Base-by-base conservation (phyloP, 1,284 basidiomycete species). In the Apiotrichum akiyoshidainum region DNA sequence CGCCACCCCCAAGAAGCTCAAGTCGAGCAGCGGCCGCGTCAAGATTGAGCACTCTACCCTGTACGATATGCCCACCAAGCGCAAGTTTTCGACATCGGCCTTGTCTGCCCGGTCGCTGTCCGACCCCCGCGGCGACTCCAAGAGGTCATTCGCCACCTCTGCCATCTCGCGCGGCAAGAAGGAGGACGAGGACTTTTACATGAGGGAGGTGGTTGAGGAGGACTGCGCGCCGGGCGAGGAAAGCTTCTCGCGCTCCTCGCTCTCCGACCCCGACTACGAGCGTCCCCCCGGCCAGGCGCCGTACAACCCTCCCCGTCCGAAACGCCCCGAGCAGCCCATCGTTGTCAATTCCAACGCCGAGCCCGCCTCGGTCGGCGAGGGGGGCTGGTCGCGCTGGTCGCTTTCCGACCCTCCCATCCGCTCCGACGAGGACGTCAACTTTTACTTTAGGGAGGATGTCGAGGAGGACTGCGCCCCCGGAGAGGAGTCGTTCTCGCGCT, bases 61-160 rank as follows among this genome's bases (percentile, higher is more conserved):
- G 13, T 19, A 31, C 14, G 37, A 40, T 8, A 2, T 5, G 22
- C 31, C 11, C 31, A 22, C 22, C n/a, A 54, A 46, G 40, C 54
- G 54, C 46, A 33, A 55, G 54, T 55, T 33, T 17, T 49, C 54
- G 19, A 56, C 48, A 16, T 50, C 41, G 9, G 40, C 46, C 26
- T 44, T 33, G 5, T 44, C 51, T 41, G 16, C 41, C 51, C n/a
- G 22, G 39, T 44, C 51, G 17, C 41, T 52, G 16, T 41, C 50
- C 17, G 50, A 51, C 39, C 50, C 50, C 6, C 50, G 50, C 26
- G 21, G 39, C 5, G 5, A 31, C 26, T 4, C 26, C 26, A 31
- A 31, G 26, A 42, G 55, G 26, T 19, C 40, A 17, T 22, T 54
- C 34, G 40, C 52, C 16, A 54, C 52, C 3, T 47, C 46, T 9